Evolutionary conservation across 768 basidiomycete genomes (phyloP).

Genomic region (Leucosporidium creatinivorum): DNA sequence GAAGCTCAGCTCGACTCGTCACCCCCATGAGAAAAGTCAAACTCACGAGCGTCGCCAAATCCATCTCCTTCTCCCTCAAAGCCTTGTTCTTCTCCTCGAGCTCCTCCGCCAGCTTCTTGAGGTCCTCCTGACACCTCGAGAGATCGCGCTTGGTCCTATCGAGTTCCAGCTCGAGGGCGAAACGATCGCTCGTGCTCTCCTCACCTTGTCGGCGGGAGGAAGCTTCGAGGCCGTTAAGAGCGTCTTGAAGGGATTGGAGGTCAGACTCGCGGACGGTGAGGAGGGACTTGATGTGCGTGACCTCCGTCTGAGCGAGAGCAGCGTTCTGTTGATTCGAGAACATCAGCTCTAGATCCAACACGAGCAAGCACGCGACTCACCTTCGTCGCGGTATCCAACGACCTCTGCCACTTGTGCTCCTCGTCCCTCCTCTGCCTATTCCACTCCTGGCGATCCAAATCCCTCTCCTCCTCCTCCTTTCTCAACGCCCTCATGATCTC

Average conservation of each 20-base stretch:
- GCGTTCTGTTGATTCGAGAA: not conserved
- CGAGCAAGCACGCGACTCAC: constrained; percentile 12
- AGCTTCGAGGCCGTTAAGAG: constrained; percentile 62
- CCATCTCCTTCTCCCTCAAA: constrained; percentile 61
- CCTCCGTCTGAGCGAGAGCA: constrained; percentile 24
- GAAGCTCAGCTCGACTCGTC: not conserved
- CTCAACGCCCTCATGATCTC: constrained; percentile 43
- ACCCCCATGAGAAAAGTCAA: not conserved
- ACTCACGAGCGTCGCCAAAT: constrained; percentile 59
- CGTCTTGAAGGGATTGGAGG: constrained; percentile 61
- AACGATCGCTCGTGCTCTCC: constrained; percentile 69
- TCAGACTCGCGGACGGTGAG: constrained; percentile 69
- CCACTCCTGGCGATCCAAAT: constrained; percentile 56
- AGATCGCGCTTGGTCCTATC: constrained; percentile 80
- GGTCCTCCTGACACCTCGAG: constrained; percentile 68
- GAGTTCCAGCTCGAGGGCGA: constrained; percentile 81
- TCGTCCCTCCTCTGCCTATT: constrained; percentile 26
- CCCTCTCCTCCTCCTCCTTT: constrained; percentile 61
- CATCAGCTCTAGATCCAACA: not conserved
- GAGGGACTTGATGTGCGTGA: constrained; percentile 43
- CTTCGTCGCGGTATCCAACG: constrained; percentile 37
- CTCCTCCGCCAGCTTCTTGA: constrained; percentile 62
- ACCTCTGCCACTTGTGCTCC: constrained; percentile 31
- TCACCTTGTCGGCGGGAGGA: constrained; percentile 77
- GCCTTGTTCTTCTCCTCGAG: constrained; percentile 59